These are phyloP conservation scores for Rhizoclosmatium globosum DNA, from an alignment of 192 early-diverging fungal genomes.

Conservation along the genomic window DNA sequence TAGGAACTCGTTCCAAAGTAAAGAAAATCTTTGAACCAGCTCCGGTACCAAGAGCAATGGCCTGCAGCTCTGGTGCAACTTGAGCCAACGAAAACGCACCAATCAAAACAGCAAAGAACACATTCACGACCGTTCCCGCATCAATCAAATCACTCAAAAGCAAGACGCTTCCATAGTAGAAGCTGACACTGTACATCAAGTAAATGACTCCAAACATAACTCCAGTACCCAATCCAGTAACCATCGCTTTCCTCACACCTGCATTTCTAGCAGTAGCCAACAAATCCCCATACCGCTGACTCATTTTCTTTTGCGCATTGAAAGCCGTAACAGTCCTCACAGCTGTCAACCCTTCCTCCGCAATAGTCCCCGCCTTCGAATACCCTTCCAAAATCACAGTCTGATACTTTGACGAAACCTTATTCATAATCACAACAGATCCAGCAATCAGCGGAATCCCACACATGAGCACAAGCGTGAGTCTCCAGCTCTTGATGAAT, in stretches of 20 bases:
- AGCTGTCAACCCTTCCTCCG: constrained; percentile 82
- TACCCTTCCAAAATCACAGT: constrained; percentile 63
- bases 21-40: constrained; percentile 59
- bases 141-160: constrained; percentile 61
- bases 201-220: constrained; percentile 80
- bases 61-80: constrained; percentile 44
- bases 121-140: constrained; percentile 54
- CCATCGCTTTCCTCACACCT: constrained; percentile 69
- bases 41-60: constrained; percentile 47
- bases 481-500: constrained; percentile 74
- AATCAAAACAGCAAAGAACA: constrained; percentile 55
- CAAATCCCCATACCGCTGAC: constrained; percentile 64
- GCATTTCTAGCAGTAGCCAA: constrained; percentile 66
- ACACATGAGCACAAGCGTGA: constrained; percentile 83
- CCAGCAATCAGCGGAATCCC: constrained; percentile 77
- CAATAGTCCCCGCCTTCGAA: constrained; percentile 84
- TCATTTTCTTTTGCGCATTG: constrained; percentile 75
- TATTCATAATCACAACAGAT: constrained; percentile 60
- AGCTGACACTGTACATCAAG: constrained; percentile 77
- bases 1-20: constrained; percentile 57
- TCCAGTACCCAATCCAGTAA: constrained; percentile 73
- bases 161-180: constrained; percentile 81
- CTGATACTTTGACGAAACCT: constrained; percentile 49
- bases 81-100: constrained; percentile 55
- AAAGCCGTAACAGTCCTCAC: constrained; percentile 93